Conservation (phyloP, 805 yeast species). For the Yarrowia yakushimensis region DNA sequence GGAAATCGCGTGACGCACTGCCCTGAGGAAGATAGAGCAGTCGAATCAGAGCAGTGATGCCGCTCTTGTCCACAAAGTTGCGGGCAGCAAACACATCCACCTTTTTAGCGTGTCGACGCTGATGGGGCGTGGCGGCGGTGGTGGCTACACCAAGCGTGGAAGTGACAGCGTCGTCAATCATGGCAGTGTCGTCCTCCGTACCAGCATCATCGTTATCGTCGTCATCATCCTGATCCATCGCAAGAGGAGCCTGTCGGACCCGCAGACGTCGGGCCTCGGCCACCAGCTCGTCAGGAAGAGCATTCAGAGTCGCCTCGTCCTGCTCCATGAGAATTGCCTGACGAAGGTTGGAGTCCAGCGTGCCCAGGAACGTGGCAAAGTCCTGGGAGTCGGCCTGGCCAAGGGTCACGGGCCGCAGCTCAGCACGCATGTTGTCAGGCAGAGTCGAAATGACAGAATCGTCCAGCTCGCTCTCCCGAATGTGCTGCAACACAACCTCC, state of each 20-base stretch:
- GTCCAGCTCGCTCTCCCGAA: conserved; percentile 51
- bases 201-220: conserved; percentile 24
- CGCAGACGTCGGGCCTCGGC: conserved; percentile 37
- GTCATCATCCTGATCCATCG: conserved; percentile 31
- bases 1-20: conserved; percentile 52
- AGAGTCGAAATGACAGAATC: conserved; percentile 77
- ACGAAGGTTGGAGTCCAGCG: conserved; percentile 37
- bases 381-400: conserved; percentile 33
- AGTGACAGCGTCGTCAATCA: conserved; percentile 27
- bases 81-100: conserved; percentile 37
- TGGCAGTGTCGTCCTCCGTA: conserved; percentile 37
- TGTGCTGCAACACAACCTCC: conserved; percentile 56
- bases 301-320: conserved; percentile 35
- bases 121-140: background rate
- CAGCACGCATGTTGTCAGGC: conserved; percentile 57
- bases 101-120: conserved; percentile 23
- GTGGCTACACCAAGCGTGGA: background rate
- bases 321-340: conserved; percentile 37
- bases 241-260: conserved; percentile 27
- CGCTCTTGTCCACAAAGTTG: conserved; percentile 71
- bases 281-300: conserved; percentile 36
- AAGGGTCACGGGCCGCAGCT: conserved; percentile 32
- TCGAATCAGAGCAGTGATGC: conserved; percentile 68
- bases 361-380: conserved; percentile 35
- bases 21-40: conserved; percentile 69